These are phyloP conservation scores for Globisporangium alternatum DNA, from an alignment of 352 stramenopile species.

Conservation along the genomic window DNA sequence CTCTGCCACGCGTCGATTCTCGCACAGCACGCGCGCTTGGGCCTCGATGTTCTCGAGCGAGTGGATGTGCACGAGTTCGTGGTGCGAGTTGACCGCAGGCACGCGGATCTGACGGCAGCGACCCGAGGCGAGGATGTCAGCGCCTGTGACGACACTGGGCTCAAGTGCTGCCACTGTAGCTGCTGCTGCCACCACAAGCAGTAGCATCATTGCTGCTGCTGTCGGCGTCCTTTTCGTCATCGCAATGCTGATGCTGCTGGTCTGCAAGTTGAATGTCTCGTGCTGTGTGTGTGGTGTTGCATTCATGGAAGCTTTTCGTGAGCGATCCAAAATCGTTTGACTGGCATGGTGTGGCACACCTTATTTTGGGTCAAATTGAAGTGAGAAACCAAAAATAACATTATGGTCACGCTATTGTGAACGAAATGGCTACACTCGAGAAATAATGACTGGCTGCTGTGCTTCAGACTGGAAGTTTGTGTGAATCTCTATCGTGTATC, in stretches of 20 bases:
- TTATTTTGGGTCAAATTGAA: slow-evolving; percentile 6
- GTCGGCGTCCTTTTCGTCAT: neutral
- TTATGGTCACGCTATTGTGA: no score
- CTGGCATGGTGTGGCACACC: slow-evolving; percentile 4
- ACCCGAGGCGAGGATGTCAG: neutral
- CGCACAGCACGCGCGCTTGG: slow-evolving; percentile 22
- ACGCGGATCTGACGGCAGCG: slow-evolving; percentile 24
- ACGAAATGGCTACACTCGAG: neutral
- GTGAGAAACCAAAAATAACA: neutral
- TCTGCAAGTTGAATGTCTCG: neutral
- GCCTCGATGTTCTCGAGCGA: slow-evolving; percentile 31
- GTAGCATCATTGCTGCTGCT: neutral
- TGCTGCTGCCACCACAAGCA: neutral
- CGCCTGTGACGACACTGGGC: neutral
- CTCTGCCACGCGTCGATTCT: slow-evolving; percentile 22
- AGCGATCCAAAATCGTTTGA: slow-evolving; percentile 1
- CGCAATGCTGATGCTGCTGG: neutral
- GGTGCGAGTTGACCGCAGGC: slow-evolving; percentile 25
- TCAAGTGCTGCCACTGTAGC: neutral
- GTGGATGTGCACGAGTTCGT: slow-evolving; percentile 38
- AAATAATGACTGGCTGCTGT: neutral
- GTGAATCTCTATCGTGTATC: slow-evolving; percentile 1
- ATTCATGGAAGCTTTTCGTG: slow-evolving; percentile 5
- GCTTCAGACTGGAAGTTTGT: neutral
- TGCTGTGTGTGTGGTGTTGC: neutral